A percentile compares a stretch with the other conserved stretches of the same genome.
These are phyloP conservation scores for Phytophthora capsici DNA, from an alignment of 352 stramenopile genomes.

Conservation along the genomic window DNA sequence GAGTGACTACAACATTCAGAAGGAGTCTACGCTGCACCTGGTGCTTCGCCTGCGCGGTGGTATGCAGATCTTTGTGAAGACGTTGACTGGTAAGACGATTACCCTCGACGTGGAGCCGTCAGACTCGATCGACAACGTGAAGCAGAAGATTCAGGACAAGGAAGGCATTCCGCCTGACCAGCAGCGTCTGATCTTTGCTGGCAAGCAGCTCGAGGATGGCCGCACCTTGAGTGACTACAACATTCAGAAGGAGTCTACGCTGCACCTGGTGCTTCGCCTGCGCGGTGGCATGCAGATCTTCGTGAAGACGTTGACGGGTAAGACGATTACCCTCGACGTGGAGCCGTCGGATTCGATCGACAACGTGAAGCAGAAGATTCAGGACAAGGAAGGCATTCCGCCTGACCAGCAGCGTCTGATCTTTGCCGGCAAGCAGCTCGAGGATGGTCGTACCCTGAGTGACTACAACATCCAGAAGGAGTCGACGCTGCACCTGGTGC, in stretches of 20 bases:
- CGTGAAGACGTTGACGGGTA: constrained; percentile 35
- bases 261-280: constrained; percentile 28
- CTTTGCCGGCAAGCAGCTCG: constrained; percentile 96
- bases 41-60: constrained; percentile 28
- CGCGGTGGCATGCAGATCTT: constrained; percentile 51
- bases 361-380: constrained; percentile 31
- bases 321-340: constrained; percentile 31
- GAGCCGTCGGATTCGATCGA: constrained; percentile 31
- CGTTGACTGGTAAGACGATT: constrained; percentile 33
- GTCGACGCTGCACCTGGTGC: constrained; percentile 30
- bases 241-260: constrained; percentile 35
- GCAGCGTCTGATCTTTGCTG: constrained; percentile 96
- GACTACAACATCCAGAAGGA: constrained; percentile 41
- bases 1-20: constrained; percentile 38
- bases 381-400: constrained; percentile 86
- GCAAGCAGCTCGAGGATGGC: constrained; percentile 93
- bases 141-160: constrained; percentile 34
- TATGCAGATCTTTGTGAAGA: constrained; percentile 52
- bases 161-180: constrained; percentile 94
- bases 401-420: constrained; percentile 96
- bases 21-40: constrained; percentile 31
- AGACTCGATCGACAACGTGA: constrained; percentile 33
- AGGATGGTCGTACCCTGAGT: constrained; percentile 43
- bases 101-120: constrained; percentile 30
- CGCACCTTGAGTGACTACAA: constrained; percentile 35